Conservation (phyloP, 1,284 basidiomycete species). For the Lignosus rhinocerotis region DNA sequence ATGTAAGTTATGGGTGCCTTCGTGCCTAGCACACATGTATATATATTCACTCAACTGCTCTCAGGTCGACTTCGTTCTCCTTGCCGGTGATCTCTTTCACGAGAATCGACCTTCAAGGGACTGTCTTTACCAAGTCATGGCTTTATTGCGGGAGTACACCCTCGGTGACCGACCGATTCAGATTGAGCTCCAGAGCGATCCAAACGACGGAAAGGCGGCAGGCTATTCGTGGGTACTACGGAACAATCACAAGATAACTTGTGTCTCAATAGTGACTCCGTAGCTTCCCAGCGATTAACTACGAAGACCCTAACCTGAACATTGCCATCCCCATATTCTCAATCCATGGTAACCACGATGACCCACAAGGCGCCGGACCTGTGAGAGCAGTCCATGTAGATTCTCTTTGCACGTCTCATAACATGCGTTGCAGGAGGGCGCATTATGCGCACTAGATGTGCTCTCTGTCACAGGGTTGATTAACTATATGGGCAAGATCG, state of each 20-base stretch:
- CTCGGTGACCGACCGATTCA: constrained; percentile 86
- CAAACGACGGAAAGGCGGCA: constrained; percentile 82
- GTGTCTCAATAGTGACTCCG: constrained; percentile 23
- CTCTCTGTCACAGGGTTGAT: constrained; percentile 92
- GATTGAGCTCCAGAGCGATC: constrained; percentile 90
- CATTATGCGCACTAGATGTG: constrained; percentile 92
- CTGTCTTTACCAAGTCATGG: constrained; percentile 86
- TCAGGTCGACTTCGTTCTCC: constrained; percentile 88
- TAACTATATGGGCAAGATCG: constrained; percentile 96
- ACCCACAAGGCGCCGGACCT: constrained; percentile 93
- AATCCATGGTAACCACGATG: constrained; percentile 99
- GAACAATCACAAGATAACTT: not conserved
- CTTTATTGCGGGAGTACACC: constrained; percentile 89
- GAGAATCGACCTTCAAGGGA: constrained; percentile 95
- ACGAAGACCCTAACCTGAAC: constrained; percentile 96
- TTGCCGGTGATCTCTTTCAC: constrained; percentile 97
- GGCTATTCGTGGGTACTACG: constrained; percentile 72
- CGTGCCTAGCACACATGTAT: no score
- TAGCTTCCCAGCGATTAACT: constrained; percentile 96
- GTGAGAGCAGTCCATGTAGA: constrained; percentile 45
- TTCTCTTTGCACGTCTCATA: not conserved
- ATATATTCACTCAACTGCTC: not conserved
- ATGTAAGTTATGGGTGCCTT: constrained; percentile 51
- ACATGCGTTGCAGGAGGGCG: constrained; percentile 70
- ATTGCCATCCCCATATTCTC: constrained; percentile 96